A percentile compares a stretch with the other conserved stretches of the same genome.
Conservation (phyloP, 2,329 filamentous ascomycete species). For the Akanthomyces uredinophilus region DNA sequence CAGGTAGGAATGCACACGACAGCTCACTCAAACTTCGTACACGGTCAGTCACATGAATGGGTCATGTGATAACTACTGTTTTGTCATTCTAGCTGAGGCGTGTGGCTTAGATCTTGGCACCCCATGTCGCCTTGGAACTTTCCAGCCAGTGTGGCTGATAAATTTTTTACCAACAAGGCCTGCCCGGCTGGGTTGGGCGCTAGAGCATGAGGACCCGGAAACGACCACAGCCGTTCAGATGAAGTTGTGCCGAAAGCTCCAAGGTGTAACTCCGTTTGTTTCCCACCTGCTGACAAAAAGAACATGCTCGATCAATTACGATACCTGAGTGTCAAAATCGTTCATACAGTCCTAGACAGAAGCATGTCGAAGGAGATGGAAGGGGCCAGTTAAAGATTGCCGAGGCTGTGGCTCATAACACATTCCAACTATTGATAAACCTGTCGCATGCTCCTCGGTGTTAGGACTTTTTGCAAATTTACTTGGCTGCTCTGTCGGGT, state of each 20-base stretch:
- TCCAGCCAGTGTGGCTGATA: conserved; percentile 11
- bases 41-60: conserved; percentile 1
- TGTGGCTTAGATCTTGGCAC: conserved; percentile 14
- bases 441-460: background rate
- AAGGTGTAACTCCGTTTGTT: background rate
- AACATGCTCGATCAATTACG: background rate
- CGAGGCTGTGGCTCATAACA: background rate
- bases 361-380: background rate
- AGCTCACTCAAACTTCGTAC: background rate
- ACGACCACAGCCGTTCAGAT: background rate
- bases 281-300: background rate
- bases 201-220: background rate
- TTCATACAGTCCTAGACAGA: background rate
- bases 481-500: background rate
- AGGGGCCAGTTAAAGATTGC: background rate
- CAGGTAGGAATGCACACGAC: background rate
- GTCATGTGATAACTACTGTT: conserved; percentile 4
- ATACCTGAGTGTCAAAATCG: background rate
- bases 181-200: conserved; percentile 9
- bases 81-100: conserved; percentile 10
- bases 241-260: background rate
- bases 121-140: conserved; percentile 2
- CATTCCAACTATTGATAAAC: background rate
- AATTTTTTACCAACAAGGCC: conserved; percentile 6
- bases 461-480: background rate